These are phyloP conservation scores for Vinca minor DNA, from an alignment of 257 asterid species.

Conservation along the genomic window DNA sequence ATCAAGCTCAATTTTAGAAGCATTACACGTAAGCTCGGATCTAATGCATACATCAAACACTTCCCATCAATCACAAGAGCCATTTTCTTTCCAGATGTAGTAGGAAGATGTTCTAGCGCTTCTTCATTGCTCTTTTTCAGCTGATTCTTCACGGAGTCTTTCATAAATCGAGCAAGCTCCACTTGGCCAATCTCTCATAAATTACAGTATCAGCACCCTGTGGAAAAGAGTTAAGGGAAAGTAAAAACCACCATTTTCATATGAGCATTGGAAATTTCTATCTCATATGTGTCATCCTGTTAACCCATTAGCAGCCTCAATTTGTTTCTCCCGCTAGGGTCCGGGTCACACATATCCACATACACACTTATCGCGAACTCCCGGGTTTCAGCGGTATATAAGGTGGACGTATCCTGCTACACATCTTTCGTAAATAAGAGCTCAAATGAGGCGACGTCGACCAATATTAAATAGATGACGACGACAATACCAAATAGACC, in stretches of 20 bases:
- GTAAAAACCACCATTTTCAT: conserved; percentile 18
- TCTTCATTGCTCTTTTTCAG: conserved; percentile 65
- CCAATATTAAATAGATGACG: too few relatives aligned
- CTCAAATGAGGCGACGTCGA: too few relatives aligned
- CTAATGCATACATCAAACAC: conserved; percentile 98
- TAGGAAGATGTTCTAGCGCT: conserved; percentile 54
- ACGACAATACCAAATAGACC: too few relatives aligned
- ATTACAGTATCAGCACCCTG: conserved; percentile 99
- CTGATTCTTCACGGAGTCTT: conserved; percentile 67
- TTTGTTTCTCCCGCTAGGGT: too few relatives aligned
- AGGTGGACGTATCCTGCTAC: too few relatives aligned
- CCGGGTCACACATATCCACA: too few relatives aligned
- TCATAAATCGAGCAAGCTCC: conserved; percentile 91
- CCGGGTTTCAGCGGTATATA: too few relatives aligned
- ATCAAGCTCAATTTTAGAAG: conserved; percentile 91
- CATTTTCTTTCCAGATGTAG: conserved; percentile 58
- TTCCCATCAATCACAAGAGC: conserved; percentile 97
- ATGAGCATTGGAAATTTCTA: conserved; percentile 12
- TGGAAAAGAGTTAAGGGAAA: conserved; percentile 13
- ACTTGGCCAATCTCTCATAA: conserved; percentile 87
- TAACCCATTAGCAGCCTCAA: conserved; percentile 28
- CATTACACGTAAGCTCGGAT: conserved; percentile 81
- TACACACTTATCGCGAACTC: too few relatives aligned
- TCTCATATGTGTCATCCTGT: conserved; percentile 15
- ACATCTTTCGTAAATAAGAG: too few relatives aligned